phyloP scores from a whole-genome alignment of 1,139 yeast genomes.

The Ogataea hybrid region DNA sequence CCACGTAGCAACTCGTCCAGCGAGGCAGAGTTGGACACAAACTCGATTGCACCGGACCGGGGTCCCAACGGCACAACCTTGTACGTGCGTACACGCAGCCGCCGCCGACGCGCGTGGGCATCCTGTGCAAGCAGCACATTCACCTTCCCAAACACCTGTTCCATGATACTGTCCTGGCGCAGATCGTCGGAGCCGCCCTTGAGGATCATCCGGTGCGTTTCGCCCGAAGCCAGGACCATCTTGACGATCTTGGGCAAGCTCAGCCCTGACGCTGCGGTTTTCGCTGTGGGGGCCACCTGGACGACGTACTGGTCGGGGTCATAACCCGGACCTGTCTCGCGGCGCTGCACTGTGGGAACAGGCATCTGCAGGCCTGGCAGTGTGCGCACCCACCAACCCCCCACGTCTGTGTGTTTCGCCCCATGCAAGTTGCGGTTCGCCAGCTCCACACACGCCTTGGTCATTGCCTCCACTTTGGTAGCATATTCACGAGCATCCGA shows the following conservation, averaged over 20 bases:
- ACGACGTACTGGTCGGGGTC: slow-evolving; percentile 33
- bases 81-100: slow-evolving; percentile 72
- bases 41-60: slow-evolving; percentile 83
- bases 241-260: slow-evolving; percentile 81
- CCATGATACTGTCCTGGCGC: slow-evolving; percentile 96
- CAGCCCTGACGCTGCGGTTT: slow-evolving; percentile 74
- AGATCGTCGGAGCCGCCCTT: slow-evolving; percentile 91
- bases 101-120: slow-evolving; percentile 53
- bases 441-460: slow-evolving; percentile 48
- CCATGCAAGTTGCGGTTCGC: slow-evolving; percentile 47
- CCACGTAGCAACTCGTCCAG: slow-evolving; percentile 65
- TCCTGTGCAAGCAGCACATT: slow-evolving; percentile 63
- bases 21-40: slow-evolving; percentile 76
- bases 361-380: slow-evolving; percentile 53
- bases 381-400: slow-evolving; percentile 58
- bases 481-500: slow-evolving; percentile 26
- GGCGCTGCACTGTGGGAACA: slow-evolving; percentile 60
- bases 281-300: slow-evolving; percentile 42
- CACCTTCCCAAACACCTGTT: slow-evolving; percentile 89
- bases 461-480: slow-evolving; percentile 45
- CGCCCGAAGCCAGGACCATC: slow-evolving; percentile 57
- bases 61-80: slow-evolving; percentile 91
- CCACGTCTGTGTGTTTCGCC: slow-evolving; percentile 22
- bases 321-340: slow-evolving; percentile 12
- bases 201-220: slow-evolving; percentile 53